A percentile compares a stretch with the other conserved stretches of the same genome.
These are phyloP conservation scores for Fomitopsis palustris DNA, from an alignment of 1,284 basidiomycete species.

Conservation along the genomic window DNA sequence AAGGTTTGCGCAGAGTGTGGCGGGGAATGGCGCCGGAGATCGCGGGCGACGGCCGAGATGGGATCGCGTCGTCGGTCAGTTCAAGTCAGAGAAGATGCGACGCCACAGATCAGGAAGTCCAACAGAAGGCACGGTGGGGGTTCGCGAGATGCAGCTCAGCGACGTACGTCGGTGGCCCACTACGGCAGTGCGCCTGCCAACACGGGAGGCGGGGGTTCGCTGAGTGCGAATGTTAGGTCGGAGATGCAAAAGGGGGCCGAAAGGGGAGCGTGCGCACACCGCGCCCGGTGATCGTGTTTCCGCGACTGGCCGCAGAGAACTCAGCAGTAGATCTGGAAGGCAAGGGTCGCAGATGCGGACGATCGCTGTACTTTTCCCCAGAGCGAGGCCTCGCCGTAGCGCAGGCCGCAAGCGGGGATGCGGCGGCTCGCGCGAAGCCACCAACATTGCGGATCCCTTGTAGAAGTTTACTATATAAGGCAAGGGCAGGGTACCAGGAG, in stretches of 20 bases:
- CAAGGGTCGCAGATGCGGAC: not conserved
- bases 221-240: not conserved
- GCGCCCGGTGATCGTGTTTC: not conserved
- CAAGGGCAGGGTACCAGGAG: slow-evolving; percentile 4
- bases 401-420: not conserved
- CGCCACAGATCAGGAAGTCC: not conserved
- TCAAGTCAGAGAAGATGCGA: not conserved
- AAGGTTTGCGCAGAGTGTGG: not conserved
- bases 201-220: not conserved
- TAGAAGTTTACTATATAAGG: slow-evolving; percentile 16
- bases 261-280: not conserved
- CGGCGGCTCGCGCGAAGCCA: not conserved
- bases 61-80: no score
- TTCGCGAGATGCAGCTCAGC: not conserved
- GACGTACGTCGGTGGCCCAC: not conserved
- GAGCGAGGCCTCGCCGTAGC: not conserved
- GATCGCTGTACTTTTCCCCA: not conserved
- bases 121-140: no score
- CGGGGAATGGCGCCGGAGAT: not conserved
- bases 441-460: slow-evolving; percentile 9
- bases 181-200: not conserved
- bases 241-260: not conserved
- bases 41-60: not conserved
- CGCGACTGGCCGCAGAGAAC: not conserved
- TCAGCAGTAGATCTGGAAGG: not conserved